Evolutionary conservation across 2,329 filamentous ascomycete species (phyloP).

Genomic region (Sclerotinia trifoliorum): DNA sequence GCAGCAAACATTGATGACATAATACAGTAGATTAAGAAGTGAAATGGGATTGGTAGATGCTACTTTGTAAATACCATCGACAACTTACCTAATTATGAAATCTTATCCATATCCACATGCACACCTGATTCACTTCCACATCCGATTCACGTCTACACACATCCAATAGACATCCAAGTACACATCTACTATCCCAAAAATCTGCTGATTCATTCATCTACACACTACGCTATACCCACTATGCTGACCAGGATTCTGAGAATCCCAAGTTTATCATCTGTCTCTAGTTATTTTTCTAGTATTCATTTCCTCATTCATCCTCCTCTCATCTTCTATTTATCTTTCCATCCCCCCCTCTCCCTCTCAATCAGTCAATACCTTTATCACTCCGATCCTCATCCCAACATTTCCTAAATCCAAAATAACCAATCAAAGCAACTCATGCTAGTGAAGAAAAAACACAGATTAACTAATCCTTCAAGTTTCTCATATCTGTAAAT

Average conservation of each 20-base stretch:
- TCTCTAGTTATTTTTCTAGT: neutral
- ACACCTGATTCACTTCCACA: no score
- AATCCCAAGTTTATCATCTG: neutral
- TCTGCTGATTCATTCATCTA: neutral
- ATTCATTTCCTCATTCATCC: neutral
- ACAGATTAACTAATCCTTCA: neutral
- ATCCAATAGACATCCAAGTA: no score
- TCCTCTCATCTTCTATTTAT: neutral
- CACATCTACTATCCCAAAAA: neutral
- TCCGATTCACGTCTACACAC: no score
- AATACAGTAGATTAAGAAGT: no score
- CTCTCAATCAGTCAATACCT: neutral
- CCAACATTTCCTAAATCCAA: neutral
- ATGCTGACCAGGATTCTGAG: neutral
- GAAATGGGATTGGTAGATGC: no score
- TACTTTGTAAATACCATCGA: no score
- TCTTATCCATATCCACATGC: no score
- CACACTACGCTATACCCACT: neutral
- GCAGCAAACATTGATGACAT: no score
- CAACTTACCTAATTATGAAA: no score
- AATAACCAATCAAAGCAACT: neutral
- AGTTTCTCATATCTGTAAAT: neutral
- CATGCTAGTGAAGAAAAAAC: neutral
- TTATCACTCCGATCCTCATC: neutral
- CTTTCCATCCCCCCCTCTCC: neutral